Conservation (phyloP, 2,329 filamentous ascomycete genomes). For the Ampelomyces quisqualis region DNA sequence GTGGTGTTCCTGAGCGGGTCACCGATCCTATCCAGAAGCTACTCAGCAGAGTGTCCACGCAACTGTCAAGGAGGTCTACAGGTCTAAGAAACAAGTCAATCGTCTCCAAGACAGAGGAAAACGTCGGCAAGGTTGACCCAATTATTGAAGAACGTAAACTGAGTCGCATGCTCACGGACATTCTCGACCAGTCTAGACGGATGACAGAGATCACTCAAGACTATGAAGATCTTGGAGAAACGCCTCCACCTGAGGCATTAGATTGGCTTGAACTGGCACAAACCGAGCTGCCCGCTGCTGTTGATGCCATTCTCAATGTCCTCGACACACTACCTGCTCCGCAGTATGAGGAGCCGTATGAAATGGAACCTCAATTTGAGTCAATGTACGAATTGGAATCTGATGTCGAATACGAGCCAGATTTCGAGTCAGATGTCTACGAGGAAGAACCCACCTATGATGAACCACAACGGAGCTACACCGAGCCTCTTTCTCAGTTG, state of each 20-base stretch:
- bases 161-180: constrained; percentile 14
- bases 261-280: constrained; percentile 22
- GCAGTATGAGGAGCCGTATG: neutral
- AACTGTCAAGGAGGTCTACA: constrained; percentile 10
- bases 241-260: constrained; percentile 16
- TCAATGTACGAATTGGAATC: neutral
- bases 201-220: constrained; percentile 12
- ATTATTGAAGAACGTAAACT: constrained; percentile 14
- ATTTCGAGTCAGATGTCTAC: constrained; percentile 1
- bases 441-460: constrained; percentile 3
- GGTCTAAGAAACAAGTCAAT: constrained; percentile 21
- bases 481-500: constrained; percentile 12
- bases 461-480: constrained; percentile 14
- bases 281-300: constrained; percentile 16
- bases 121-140: constrained; percentile 16
- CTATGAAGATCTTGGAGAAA: constrained; percentile 12
- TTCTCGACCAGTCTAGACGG: constrained; percentile 14
- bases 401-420: neutral
- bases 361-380: neutral
- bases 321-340: constrained; percentile 4
- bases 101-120: constrained; percentile 17
- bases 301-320: constrained; percentile 16
- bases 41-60: constrained; percentile 12
- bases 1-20: constrained; percentile 1
- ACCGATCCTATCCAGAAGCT: constrained; percentile 12